These are phyloP conservation scores for Asterochloris erici DNA, from an alignment of 139 green algal species.

Conservation along the genomic window DNA sequence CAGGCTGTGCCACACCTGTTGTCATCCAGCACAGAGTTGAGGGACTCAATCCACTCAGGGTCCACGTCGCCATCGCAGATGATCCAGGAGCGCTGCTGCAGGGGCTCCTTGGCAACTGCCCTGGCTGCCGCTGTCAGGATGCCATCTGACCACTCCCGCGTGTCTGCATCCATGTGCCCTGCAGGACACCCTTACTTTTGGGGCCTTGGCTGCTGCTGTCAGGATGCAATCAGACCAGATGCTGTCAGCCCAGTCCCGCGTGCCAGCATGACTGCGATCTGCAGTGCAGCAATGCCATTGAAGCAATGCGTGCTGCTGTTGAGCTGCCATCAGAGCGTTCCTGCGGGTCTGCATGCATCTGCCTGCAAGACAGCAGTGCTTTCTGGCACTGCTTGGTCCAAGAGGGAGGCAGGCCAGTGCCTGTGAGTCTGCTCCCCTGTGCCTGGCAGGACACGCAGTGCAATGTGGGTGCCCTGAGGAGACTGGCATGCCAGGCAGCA, in stretches of 20 bases:
- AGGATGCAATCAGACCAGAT: neutral
- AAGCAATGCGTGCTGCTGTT: too few species aligned
- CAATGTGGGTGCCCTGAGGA: too few species aligned
- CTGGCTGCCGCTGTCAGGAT: slow-evolving; percentile 71
- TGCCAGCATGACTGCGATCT: too few species aligned
- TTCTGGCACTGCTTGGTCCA: too few species aligned
- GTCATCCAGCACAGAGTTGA: slow-evolving; percentile 86
- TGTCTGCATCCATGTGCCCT: slow-evolving; percentile 77
- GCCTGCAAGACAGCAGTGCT: too few species aligned
- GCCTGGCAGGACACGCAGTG: too few species aligned
- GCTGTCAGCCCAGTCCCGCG: neutral
- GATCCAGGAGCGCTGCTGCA: slow-evolving; percentile 76
- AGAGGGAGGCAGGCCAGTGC: too few species aligned
- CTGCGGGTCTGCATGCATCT: too few species aligned
- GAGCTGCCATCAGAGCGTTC: too few species aligned
- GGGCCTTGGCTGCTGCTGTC: neutral
- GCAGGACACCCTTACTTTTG: slow-evolving; percentile 25
- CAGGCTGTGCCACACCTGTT: slow-evolving; percentile 32
- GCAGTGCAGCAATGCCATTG: too few species aligned
- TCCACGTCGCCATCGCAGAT: slow-evolving; percentile 87
- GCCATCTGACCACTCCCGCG: slow-evolving; percentile 78
- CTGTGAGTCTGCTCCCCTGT: too few species aligned
- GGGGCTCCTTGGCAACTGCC: slow-evolving; percentile 59
- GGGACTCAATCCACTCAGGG: slow-evolving; percentile 86
- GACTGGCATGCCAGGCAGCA: too few species aligned